Base-by-base conservation (phyloP, 768 basidiomycete genomes). In the Clitopilus passeckerianus region DNA sequence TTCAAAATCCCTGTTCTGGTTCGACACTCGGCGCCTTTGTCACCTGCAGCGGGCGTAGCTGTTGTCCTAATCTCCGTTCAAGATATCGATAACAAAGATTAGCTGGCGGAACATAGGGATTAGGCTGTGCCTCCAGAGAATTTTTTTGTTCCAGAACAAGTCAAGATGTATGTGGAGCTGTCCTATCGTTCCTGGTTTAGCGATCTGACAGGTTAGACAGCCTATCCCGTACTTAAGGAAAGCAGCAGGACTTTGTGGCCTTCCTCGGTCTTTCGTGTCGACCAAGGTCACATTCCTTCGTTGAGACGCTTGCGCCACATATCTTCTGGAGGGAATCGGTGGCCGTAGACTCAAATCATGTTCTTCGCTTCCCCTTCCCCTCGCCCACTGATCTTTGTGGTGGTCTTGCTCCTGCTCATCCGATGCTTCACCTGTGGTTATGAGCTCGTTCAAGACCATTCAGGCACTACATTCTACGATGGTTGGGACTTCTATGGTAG, bases 401-500 rank as follows among this genome's bases (percentile, higher is more conserved):
- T n/a, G 10, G 22, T 50, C 22, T 10, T 50, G 9, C 18, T 50
- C 4, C 46, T 50, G 16, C 22, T 50, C 15, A 50, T 50, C 10
- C 46, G 46, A 22, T 50, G 46, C 46, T 50, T 50, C n/a, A 50
- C 46, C 15, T 50, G 20, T 14, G 58, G 55, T 10, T 68, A 68
- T 43, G 63, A 65, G 35, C 52, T 66, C n/a, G 60, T 80, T 6
- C 76, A 68, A 9, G 77, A 78, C 35, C 80, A 84, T 64, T 66
- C 76, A 14, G 85, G 85, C 0, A 37, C 60, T 1, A 73, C 70
- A 0, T 87, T 87, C 68, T 87, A 86, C 61, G 70, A 83, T 58
- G 67, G 73, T 2, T 87, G 84, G 83, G 68, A 76, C 57, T 86
- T 81, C 67, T 84, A 81, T 64, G 80, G 79, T 12, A 71, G 63